A percentile compares a stretch with the other conserved stretches of the same genome.
Conservation (phyloP, 23 red algal species). For the Gracilaria gracilis region DNA sequence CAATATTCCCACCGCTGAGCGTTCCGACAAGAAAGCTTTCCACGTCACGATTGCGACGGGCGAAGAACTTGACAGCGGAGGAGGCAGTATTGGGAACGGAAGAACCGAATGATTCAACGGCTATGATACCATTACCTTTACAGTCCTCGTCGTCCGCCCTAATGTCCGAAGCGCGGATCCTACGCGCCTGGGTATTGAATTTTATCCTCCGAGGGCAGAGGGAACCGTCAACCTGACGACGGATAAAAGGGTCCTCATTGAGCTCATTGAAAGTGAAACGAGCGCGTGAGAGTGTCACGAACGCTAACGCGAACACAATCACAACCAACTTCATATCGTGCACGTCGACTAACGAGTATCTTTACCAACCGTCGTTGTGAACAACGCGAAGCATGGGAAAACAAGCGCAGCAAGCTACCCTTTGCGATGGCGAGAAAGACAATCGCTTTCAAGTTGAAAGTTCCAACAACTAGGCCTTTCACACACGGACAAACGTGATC, state of each 20-base stretch:
- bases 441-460: too few species aligned
- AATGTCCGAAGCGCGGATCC: slow-evolving; percentile 4
- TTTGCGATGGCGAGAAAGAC: too few species aligned
- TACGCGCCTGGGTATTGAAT: not conserved
- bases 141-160: slow-evolving; percentile 18
- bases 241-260: not conserved
- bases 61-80: not conserved
- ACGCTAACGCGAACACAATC: not conserved
- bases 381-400: not conserved
- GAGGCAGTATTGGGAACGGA: not conserved
- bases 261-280: not conserved
- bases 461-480: too few species aligned
- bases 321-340: not conserved
- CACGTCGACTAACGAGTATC: too few species aligned
- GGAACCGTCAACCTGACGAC: slow-evolving; percentile 4
- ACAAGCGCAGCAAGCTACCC: too few species aligned
- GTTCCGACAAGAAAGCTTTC: slow-evolving; percentile 12
- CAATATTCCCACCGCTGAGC: slow-evolving; percentile 6
- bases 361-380: not conserved
- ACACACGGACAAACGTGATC: too few species aligned
- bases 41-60: not conserved
- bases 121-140: not conserved
- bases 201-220: slow-evolving; percentile 18
- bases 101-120: not conserved
- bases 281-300: not conserved